Conservation (phyloP, 2,329 filamentous ascomycete species). For the Cryphonectria japonica region DNA sequence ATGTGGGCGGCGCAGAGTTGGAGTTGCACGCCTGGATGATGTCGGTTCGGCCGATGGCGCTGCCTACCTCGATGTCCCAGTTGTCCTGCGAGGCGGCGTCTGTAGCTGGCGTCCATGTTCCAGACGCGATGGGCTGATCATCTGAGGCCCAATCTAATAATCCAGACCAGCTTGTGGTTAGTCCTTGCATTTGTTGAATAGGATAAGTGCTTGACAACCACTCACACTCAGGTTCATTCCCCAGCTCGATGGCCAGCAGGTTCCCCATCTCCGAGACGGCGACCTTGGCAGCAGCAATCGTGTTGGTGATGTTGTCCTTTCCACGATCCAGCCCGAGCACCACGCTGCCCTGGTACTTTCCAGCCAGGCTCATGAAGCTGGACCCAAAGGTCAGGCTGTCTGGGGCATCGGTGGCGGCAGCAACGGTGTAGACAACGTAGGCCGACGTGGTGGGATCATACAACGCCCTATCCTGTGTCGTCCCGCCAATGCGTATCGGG, state of each 20-base stretch:
- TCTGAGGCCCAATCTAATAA: constrained; percentile 40
- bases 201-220: not conserved
- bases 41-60: constrained; percentile 38
- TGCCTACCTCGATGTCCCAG: constrained; percentile 43
- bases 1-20: constrained; percentile 41
- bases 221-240: constrained; percentile 61
- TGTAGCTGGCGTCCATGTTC: constrained; percentile 41
- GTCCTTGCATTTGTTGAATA: not conserved
- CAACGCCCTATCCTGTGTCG: constrained; percentile 59
- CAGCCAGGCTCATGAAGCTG: constrained; percentile 54
- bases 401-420: constrained; percentile 51
- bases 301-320: constrained; percentile 57
- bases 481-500: constrained; percentile 61
- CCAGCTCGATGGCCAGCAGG: constrained; percentile 57
- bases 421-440: constrained; percentile 56
- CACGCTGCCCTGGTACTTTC: constrained; percentile 52
- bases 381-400: constrained; percentile 55
- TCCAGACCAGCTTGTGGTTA: not conserved
- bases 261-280: constrained; percentile 51
- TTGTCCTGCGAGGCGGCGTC: constrained; percentile 46
- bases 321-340: constrained; percentile 59
- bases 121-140: constrained; percentile 44
- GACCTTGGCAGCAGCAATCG: constrained; percentile 53
- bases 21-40: constrained; percentile 49
- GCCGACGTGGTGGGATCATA: constrained; percentile 50